A percentile compares a stretch with the other conserved stretches of the same genome.
Evolutionary conservation across 495 filamentous ascomycete species (phyloP).

Genomic region (Daldinia caldariorum): DNA sequence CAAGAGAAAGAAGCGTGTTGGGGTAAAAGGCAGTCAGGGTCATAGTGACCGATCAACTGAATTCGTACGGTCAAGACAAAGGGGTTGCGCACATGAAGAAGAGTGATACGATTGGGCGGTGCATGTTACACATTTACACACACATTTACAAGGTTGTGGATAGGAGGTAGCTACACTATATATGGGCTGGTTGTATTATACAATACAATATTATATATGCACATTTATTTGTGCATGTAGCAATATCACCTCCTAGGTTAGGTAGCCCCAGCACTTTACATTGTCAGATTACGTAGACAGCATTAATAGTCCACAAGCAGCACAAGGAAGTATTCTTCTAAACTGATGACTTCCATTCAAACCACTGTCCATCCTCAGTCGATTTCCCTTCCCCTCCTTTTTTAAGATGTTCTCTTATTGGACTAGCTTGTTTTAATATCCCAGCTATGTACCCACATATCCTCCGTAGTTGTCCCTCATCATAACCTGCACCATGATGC

Average conservation of each 20-base stretch:
- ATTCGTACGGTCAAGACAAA: constrained; percentile 25
- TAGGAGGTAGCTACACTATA: too few species aligned
- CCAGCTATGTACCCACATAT: constrained; percentile 11
- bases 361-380: constrained; percentile 32
- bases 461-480: constrained; percentile 2
- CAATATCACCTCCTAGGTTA: too few species aligned
- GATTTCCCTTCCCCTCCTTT: constrained; percentile 36
- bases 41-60: constrained; percentile 14
- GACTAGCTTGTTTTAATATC: background rate
- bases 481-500: background rate
- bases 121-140: background rate
- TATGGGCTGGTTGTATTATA: too few species aligned
- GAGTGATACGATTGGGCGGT: background rate
- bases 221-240: background rate
- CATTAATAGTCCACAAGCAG: too few species aligned
- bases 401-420: constrained; percentile 24
- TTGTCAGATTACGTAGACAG: too few species aligned
- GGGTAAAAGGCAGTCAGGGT: constrained; percentile 15
- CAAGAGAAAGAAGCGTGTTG: constrained; percentile 30
- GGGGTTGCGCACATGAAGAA: background rate
- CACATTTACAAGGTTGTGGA: too few species aligned
- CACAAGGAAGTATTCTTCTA: constrained; percentile 14
- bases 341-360: constrained; percentile 20
- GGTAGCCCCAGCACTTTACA: too few species aligned
- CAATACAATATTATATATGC: background rate